Percentiles rank a stretch among this genome's conserved stretches.
Conservation (phyloP, 192 early-diverging fungal genomes). For the Backusella parvicylindrica region DNA sequence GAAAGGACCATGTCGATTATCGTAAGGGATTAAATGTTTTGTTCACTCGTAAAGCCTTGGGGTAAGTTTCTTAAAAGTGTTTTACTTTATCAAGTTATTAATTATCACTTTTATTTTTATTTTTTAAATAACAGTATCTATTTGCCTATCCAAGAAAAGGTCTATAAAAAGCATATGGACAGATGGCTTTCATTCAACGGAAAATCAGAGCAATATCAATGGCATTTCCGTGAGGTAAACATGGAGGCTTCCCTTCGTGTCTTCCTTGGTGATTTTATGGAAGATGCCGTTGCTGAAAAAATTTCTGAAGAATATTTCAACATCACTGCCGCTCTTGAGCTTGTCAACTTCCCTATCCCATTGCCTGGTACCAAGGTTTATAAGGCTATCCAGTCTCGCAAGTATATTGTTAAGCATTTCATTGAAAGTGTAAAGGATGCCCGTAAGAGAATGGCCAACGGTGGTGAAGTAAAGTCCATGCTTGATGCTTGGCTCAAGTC, state of each 20-base stretch:
- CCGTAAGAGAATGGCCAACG: constrained; percentile 29
- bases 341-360: constrained; percentile 44
- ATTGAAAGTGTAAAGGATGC: constrained; percentile 34
- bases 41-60: constrained; percentile 36
- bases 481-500: constrained; percentile 38
- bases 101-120: background rate
- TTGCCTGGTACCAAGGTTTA: constrained; percentile 45
- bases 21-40: constrained; percentile 38
- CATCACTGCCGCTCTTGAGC: constrained; percentile 43
- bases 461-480: constrained; percentile 30
- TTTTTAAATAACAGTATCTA: constrained; percentile 28
- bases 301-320: constrained; percentile 42
- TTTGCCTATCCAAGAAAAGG: constrained; percentile 33
- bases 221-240: constrained; percentile 41
- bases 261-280: constrained; percentile 37
- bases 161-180: constrained; percentile 38
- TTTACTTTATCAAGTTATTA: background rate
- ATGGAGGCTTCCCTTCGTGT: constrained; percentile 43
- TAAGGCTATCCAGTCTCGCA: constrained; percentile 37
- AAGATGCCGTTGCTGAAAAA: constrained; percentile 24
- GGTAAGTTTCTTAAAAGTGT: constrained; percentile 13
- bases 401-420: constrained; percentile 42
- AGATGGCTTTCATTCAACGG: constrained; percentile 34
- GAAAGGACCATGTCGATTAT: constrained; percentile 39
- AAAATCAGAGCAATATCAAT: constrained; percentile 30